These are phyloP conservation scores for Macaranga tanarius DNA, from an alignment of 441 rosid genomes.

Conservation along the genomic window DNA sequence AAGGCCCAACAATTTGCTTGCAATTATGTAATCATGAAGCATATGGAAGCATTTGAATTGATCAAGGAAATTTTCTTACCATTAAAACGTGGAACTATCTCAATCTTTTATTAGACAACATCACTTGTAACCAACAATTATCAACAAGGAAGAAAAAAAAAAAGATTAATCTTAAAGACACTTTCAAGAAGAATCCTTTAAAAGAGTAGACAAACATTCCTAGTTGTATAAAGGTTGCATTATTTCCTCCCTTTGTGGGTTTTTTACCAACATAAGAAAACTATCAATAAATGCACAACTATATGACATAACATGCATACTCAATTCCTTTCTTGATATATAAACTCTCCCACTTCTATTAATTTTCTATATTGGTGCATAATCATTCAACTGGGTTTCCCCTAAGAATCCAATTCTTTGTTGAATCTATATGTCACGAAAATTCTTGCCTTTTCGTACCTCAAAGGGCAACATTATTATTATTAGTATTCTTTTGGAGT, in stretches of 20 bases:
- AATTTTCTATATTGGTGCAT: neutral
- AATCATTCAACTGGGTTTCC: conserved; percentile 22
- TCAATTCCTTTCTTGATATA: conserved; percentile 43
- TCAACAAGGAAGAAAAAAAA: neutral
- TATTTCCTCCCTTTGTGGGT: conserved; percentile 23
- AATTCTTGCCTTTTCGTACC: conserved; percentile 42
- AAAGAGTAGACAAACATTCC: conserved; percentile 1
- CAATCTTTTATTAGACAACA: neutral
- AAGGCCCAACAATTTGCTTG: neutral
- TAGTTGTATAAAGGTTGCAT: neutral
- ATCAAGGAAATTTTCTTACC: neutral
- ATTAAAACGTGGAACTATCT: neutral
- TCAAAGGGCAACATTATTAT: conserved; percentile 28
- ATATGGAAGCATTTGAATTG: neutral
- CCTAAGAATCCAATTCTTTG: conserved; percentile 50
- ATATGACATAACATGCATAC: conserved; percentile 21
- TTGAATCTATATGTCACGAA: conserved; percentile 25
- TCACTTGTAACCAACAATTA: neutral
- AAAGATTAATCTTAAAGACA: conserved; percentile 10
- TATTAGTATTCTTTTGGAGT: conserved; percentile 3
- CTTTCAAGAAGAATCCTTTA: conserved; percentile 9
- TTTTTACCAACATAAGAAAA: neutral
- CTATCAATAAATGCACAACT: neutral
- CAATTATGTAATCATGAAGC: neutral
- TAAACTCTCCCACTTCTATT: neutral